Evolutionary conservation across 129 eudicot genomes (phyloP), one percentile per base, ranked within the genome.

Genomic region (Calendula officinalis): DNA sequence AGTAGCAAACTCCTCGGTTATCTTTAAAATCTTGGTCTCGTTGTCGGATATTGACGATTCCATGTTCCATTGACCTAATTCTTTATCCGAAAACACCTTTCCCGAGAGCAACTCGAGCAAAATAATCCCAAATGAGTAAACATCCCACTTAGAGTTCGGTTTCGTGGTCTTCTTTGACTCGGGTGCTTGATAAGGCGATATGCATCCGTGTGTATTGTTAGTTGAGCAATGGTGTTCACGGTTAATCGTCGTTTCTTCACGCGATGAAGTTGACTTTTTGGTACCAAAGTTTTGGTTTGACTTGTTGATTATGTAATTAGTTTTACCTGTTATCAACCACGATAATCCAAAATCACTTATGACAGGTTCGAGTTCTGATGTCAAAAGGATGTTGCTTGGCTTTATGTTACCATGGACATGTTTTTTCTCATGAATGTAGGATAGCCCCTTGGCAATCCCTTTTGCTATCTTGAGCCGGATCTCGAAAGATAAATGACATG

Each of bases 121-220:
- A 34, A 91, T 59, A 10, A 91, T 72, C 42, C 98, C 98, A 49
- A 84, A 88, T 1, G 98, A 88, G 83, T 91, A 91, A 5, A 88
- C 94, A n/a, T 91, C 98, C 96, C 98, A 91, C 50, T 79, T 91
- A 0, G 95, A 84, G 77, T 61, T 84, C 8, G 92, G 88, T 67
- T 84, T 87, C 3, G 61, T 46, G 71, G 74, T 83, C 22, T 81
- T 75, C 54, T 60, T 67, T 0, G 91, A 78, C 78, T 91, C 98
- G 0, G 98, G 98, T 38, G 98, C 96, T 68, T 85, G 86, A 64
- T 84, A 91, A 55, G 86, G 84, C 0, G 94, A 87, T 4, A 81
- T 69, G 71, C 75, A 64, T 50, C 86, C 86, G 14, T 66, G 41
- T 68, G 60, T 70, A 6, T 71, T 64, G 2, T 38, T 40, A 2